phyloP scores from a whole-genome alignment of 352 stramenopile species.

The Bremia lactucae region DNA sequence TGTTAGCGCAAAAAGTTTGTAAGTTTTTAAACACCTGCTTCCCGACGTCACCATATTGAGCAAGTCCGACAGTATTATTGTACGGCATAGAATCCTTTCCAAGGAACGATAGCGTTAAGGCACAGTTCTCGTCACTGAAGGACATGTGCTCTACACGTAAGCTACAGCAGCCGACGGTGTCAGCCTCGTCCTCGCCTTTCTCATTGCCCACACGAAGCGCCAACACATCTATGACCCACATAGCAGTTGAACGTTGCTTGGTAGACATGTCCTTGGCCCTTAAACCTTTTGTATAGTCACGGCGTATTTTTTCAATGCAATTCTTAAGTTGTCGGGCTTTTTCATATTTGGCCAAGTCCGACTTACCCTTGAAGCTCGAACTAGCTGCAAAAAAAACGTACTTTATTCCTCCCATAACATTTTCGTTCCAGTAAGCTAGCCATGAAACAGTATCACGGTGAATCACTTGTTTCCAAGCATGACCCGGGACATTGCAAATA shows the following conservation, averaged over 20 bases:
- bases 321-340: conserved; percentile 97
- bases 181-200: conserved; percentile 97
- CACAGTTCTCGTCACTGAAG: conserved; percentile 89
- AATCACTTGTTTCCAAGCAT: conserved; percentile 95
- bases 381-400: conserved; percentile 98
- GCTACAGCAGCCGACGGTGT: conserved; percentile 99
- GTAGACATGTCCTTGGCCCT: conserved; percentile 85
- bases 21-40: conserved; percentile 93
- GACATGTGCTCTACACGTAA: conserved; percentile 97
- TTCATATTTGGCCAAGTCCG: conserved; percentile 98
- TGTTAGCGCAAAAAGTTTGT: conserved; percentile 91
- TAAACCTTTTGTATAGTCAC: conserved; percentile 86
- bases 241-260: conserved; percentile 94
- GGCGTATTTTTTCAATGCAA: conserved; percentile 93
- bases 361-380: conserved; percentile 99
- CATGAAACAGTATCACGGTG: conserved; percentile 89
- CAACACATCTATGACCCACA: conserved; percentile 99
- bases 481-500: conserved; percentile 86
- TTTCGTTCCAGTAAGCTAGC: conserved; percentile 97
- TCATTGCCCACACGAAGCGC: conserved; percentile 99
- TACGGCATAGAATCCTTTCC: conserved; percentile 99
- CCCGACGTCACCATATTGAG: conserved; percentile 83
- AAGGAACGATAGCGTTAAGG: conserved; percentile 97
- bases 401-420: conserved; percentile 97
- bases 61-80: conserved; percentile 98